Evolutionary conservation across 2,329 filamentous ascomycete species (phyloP), one percentile per base, ranked within the genome.

Genomic region (Trichoderma guizhouense): DNA sequence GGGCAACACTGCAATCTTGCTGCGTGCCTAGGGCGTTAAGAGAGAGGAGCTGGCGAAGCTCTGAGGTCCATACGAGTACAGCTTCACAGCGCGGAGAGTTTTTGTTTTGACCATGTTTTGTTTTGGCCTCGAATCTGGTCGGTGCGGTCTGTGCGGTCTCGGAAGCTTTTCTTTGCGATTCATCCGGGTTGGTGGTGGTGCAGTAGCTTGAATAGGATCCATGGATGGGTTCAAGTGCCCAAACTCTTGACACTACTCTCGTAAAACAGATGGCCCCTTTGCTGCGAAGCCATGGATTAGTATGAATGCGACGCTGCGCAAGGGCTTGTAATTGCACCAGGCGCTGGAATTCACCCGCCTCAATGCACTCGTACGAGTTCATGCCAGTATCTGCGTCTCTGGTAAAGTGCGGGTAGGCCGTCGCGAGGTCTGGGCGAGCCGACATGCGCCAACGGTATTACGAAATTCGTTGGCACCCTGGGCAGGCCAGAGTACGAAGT

Each of bases 1-100:
- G 12, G 51, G 55, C 69, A 58, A 26, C 69, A 71, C 61, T 71
- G 69, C 69, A 71, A 71, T 71, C 53, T 70, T 64, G 60, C 18
- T 15, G 60, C 8, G 28, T 21, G 39, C 28, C 28, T 18, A 14
- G 60, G 43, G 43, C 26, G 34, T 21, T 30, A 24, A 26, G 34
- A 36, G 34, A 36, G 51, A 57, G 61, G 34, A 51, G 28, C 65
- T 51, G 47, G 34, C 24, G 69, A 65, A 65, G 51, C 43, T 36
- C 61, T 30, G 55, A 58, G 6, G 57, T 60, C 18, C 18, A 18
- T 32, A 58, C 24, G 9, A 8, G 30, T 6, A 30, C 24, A 30
- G 15, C 57, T 32, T 60, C 57, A 34, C 30, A 15, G 43, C 26
- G 18, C 63, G 47, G 47, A 24, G 47, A 53, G n/a, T 34, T 60